Base-by-base conservation (phyloP, 192 early-diverging fungal genomes). In the Diversispora epigaea region DNA sequence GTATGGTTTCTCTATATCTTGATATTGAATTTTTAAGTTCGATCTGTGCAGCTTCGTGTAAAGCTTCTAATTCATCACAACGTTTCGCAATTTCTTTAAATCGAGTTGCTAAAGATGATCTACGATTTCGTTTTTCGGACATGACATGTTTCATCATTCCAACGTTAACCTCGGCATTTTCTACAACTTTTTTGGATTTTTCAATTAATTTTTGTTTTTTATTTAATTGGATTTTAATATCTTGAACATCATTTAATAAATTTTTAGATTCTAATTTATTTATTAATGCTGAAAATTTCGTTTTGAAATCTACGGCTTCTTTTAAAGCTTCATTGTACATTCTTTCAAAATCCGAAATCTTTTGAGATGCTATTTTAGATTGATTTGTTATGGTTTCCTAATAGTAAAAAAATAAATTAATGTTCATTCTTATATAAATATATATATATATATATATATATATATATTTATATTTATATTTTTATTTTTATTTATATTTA, bases 241-340 rank as follows among this genome's bases (percentile, higher is more conserved):
- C n/a, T 15, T 78, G 64, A 14, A 84, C 76, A 12, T 82, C 79
- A 64, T 84, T 82, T 25, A 75, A 77, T 66, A 86, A 60, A 6
- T 80, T 79, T 21, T 78, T 73, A 8, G 78, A 71, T 7, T 60
- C 49, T 46, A 81, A 79, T 8, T 76, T 79, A 3, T 77, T 70
- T 52, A 85, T 81, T 12, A 88, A 65, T 3, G 87, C 85, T 6
- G 77, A 69, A 57, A 84, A 79, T 49, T 85, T 84, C n/a, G 85
- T 76, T 67, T 85, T 86, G 68, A 83, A 80, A 50, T 86, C 84
- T 4, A 80, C 80, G 45, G 86, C 82, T 70, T 88, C 87, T 57
- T 88, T 78, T 8, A 88, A 62, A 6, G 87, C 85, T 22, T 82
- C 84, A 3, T 78, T 79, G 0, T 81, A 75, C 39, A 85, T 77